Base-by-base conservation (phyloP, 495 filamentous ascomycete species). In the Bacidia rubella region DNA sequence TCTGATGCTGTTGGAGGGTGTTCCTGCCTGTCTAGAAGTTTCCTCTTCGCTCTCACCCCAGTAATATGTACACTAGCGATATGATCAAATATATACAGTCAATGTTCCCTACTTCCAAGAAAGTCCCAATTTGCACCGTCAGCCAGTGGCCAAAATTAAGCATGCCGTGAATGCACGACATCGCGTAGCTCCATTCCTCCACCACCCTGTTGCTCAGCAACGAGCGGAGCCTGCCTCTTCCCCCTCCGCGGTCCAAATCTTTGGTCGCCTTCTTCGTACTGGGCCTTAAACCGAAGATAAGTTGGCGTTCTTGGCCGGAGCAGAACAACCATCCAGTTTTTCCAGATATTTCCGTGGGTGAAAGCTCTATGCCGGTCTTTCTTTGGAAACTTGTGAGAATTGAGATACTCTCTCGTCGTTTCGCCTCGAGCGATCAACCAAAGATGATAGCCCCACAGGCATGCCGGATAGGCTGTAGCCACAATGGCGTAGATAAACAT, bases 341-440 rank as follows among this genome's bases (percentile, higher is more conserved):
- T 81, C 66, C 83, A 68, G 54, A 81, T 71, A 59, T 70, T 86
- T 21, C 78, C 82, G 62, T 95, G 90, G 0, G 81, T 85, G 52
- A 94, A 98, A 4, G 92, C 88, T 29, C 88, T 76, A 65, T 95
- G 93, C 21, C 92, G 80, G 63, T 97, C 92, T 57, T 83, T 79
- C 69, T 89, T 90, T 49, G 81, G 67, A 66, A 97, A 95, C 62
- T 97, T 97, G 63, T 94, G 87, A 11, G 85, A 88, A 66, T 92
- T 94, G 44, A 98, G 78, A 63, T 93, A 96, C 66, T 98, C 92
- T 55, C 93, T 76, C 1, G 92, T 98, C 7, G 93, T 97, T 69
- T 96, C 90, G 17, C 90, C 92, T 38, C 88, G 76, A 27, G 78
- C 85, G 66, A 89, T 85, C 35, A 98, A 72, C 68, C 90, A 96